Conservation (phyloP, 2,329 filamentous ascomycete species). For the Fusarium brachygibbosum region DNA sequence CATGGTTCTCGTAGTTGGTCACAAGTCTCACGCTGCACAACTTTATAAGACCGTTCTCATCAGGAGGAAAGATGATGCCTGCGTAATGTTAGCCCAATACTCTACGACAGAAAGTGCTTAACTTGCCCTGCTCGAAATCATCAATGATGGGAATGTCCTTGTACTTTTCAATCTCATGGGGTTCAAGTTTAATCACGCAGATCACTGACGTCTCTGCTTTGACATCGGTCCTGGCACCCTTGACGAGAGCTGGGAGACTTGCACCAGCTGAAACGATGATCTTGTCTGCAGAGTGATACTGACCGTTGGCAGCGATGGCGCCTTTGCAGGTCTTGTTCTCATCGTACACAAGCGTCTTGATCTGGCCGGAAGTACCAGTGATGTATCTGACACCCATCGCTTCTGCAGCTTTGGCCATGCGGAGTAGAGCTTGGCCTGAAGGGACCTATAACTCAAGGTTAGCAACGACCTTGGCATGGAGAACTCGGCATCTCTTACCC, state of each 20-base stretch:
- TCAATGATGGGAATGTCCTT: slow-evolving; percentile 56
- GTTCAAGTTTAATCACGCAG: slow-evolving; percentile 72
- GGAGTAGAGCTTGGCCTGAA: slow-evolving; percentile 48
- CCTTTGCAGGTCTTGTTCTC: slow-evolving; percentile 55
- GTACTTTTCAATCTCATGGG: slow-evolving; percentile 68
- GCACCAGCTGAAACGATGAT: slow-evolving; percentile 76
- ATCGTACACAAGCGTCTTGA: slow-evolving; percentile 46
- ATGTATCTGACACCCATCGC: slow-evolving; percentile 49
- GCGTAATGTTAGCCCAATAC: slow-evolving; percentile 48
- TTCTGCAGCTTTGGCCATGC: slow-evolving; percentile 51
- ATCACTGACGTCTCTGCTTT: slow-evolving; percentile 74
- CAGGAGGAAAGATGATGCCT: slow-evolving; percentile 68
- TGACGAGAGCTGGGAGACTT: slow-evolving; percentile 73
- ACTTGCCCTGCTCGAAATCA: slow-evolving; percentile 47
- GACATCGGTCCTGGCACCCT: slow-evolving; percentile 69
- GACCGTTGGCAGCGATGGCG: slow-evolving; percentile 63
- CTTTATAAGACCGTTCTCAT: slow-evolving; percentile 63
- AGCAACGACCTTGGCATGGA: fast-evolving
- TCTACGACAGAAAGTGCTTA: too few relatives aligned
- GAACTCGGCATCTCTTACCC: slow-evolving; percentile 41
- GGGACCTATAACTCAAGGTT: slow-evolving; percentile 26
- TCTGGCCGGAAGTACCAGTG: slow-evolving; percentile 45
- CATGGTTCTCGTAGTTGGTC: slow-evolving; percentile 60
- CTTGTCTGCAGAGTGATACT: slow-evolving; percentile 67
- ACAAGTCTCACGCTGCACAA: slow-evolving; percentile 67